These are phyloP conservation scores for Globisporangium solare DNA, from an alignment of 352 stramenopile species.

Conservation along the genomic window DNA sequence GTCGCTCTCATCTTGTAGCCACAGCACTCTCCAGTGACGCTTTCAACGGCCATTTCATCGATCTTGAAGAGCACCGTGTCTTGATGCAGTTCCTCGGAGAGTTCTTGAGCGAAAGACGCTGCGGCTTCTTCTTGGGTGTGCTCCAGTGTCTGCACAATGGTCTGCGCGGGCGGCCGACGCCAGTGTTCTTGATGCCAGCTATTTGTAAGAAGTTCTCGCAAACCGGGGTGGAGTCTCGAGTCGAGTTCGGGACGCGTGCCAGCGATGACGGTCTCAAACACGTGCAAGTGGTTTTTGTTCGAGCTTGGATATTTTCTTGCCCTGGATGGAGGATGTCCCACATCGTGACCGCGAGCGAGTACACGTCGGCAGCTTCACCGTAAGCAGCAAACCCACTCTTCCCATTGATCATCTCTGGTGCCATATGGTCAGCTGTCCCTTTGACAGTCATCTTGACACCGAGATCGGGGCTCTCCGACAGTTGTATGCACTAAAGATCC, in stretches of 20 bases:
- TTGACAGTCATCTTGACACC: constrained; percentile 43
- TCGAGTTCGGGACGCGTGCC: constrained; percentile 34
- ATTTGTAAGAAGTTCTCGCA: constrained; percentile 30
- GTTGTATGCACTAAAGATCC: no score
- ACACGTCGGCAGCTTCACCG: constrained; percentile 63
- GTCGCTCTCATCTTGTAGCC: constrained; percentile 32
- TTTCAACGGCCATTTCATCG: constrained; percentile 16
- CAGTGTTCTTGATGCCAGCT: constrained; percentile 40
- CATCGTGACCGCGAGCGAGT: constrained; percentile 65
- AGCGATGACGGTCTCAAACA: constrained; percentile 45
- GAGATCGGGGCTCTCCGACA: not conserved
- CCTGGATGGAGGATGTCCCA: constrained; percentile 63
- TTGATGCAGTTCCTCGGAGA: constrained; percentile 32
- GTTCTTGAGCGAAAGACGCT: constrained; percentile 26
- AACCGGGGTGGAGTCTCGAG: constrained; percentile 20
- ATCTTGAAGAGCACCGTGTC: constrained; percentile 19
- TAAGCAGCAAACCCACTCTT: constrained; percentile 40
- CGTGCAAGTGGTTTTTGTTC: constrained; percentile 47
- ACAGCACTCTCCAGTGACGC: constrained; percentile 21
- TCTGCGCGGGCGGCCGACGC: constrained; percentile 31
- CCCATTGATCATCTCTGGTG: constrained; percentile 67
- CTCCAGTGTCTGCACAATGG: constrained; percentile 40
- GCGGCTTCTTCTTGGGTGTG: constrained; percentile 36
- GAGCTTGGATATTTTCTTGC: constrained; percentile 34
- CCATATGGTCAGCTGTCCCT: constrained; percentile 74